These are phyloP conservation scores for Termitomyces sp. DNA, from an alignment of 768 basidiomycete species.

Conservation along the genomic window DNA sequence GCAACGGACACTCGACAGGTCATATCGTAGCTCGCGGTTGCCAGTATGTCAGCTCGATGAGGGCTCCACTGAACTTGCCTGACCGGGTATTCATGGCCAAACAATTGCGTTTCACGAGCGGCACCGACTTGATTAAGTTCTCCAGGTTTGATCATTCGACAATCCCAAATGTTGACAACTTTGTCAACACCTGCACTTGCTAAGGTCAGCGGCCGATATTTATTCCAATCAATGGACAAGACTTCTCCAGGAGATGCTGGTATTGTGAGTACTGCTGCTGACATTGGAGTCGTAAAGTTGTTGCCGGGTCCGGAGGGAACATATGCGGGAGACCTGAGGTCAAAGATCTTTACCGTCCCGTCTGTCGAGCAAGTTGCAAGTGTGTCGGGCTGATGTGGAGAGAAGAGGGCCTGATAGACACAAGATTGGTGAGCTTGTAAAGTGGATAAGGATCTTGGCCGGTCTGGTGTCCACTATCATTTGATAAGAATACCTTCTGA, in stretches of 20 bases:
- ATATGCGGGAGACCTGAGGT: conserved; percentile 65
- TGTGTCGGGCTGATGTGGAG: conserved; percentile 83
- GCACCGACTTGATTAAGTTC: conserved; percentile 63
- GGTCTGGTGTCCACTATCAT: conserved; percentile 82
- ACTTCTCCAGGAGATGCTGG: conserved; percentile 79
- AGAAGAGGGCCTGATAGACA: conserved; percentile 89
- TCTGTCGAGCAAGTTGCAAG: conserved; percentile 85
- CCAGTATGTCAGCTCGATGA: conserved; percentile 66
- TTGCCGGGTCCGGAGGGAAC: conserved; percentile 48
- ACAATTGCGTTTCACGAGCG: conserved; percentile 62
- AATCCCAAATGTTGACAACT: conserved; percentile 77
- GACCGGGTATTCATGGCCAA: conserved; percentile 89
- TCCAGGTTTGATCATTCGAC: conserved; percentile 72
- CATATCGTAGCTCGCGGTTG: conserved; percentile 88
- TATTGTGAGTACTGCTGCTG: conserved; percentile 70
- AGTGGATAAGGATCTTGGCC: conserved; percentile 73
- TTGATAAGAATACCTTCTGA: conserved; percentile 7
- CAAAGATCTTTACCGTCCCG: conserved; percentile 82
- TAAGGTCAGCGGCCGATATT: conserved; percentile 76
- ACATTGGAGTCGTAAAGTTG: conserved; percentile 62
- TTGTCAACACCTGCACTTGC: conserved; percentile 83
- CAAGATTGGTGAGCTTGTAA: conserved; percentile 82
- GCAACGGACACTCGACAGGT: conserved; percentile 80
- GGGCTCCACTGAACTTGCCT: conserved; percentile 89
- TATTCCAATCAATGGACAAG: conserved; percentile 89